Base-by-base conservation (phyloP, 2,329 filamentous ascomycete species). In the Ascochyta pisi region DNA sequence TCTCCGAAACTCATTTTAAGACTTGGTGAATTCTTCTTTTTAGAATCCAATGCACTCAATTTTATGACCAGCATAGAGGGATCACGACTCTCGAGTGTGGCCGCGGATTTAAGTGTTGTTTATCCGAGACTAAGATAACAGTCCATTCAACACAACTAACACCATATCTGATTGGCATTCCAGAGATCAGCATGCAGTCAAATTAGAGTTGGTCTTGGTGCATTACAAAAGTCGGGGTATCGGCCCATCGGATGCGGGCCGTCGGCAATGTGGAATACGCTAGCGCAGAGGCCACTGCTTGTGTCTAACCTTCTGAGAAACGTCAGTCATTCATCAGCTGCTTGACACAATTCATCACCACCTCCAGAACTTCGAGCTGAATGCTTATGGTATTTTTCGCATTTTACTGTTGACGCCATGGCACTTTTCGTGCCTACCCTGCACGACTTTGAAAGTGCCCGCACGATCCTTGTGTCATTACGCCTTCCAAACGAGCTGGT, bases 401-500 rank as follows among this genome's bases (percentile, higher is more conserved):
- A 15, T 3, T 6, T 13, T 12, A 5, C 7, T 35, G 4, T 16
- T 9, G 35, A 31, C 8, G 19, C 13, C 13, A 56, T 38, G 42
- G 26, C 42, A 37, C 39, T 23, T 19, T 58, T 54, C 38, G 19
- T 16, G 6, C 55, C 51, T 12, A 53, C 29, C 2, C 16, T 48
- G 24, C 19, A n/a, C 12, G 50, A 58, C 15, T 33, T 60, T 22
- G 24, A 47, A 9, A 43, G 13, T 16, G 41, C 35, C 15, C 35
- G 51, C 26, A 40, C 55, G 24, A 46, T 62, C 16, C 40, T 63
- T 22, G 38, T 46, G 22, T 54, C 39, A 9, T 52, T 57, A 22
- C 47, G 46, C 26, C 50, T 65, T 16, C 63, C 58, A 8, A 61
- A 48, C 23, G 58, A 65, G 49, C 50, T 65, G n/a, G 26, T 52